A percentile compares a stretch with the other conserved stretches of the same genome.
Conservation (phyloP, 2,329 filamentous ascomycete genomes). For the Ophiobolus disseminans region DNA sequence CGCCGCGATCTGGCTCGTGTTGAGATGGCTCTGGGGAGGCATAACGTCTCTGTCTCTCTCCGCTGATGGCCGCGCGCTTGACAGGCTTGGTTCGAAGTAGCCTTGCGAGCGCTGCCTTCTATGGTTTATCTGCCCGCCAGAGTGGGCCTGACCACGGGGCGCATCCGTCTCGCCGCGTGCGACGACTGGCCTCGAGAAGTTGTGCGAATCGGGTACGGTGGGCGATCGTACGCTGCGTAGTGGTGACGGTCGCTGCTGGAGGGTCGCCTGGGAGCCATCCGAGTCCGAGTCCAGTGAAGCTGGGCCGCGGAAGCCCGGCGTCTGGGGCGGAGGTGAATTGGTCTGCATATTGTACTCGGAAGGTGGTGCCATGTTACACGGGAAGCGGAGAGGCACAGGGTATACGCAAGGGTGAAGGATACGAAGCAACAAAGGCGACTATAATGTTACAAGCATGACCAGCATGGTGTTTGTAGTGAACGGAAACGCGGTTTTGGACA, state of each 20-base stretch:
- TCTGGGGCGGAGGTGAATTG: slow-evolving; percentile 42
- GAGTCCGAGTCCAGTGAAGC: slow-evolving; percentile 43
- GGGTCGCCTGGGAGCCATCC: slow-evolving; percentile 51
- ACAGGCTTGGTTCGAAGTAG: slow-evolving; percentile 76
- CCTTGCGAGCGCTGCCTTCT: slow-evolving; percentile 76
- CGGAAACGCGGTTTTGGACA: neutral
- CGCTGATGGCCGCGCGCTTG: slow-evolving; percentile 55
- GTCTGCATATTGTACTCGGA: slow-evolving; percentile 33
- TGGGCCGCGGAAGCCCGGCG: slow-evolving; percentile 38
- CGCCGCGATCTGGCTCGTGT: slow-evolving; percentile 79
- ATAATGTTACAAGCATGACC: slow-evolving; percentile 25
- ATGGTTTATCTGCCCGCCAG: slow-evolving; percentile 56
- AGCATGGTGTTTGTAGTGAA: slow-evolving; percentile 23
- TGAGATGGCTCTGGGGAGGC: slow-evolving; percentile 51
- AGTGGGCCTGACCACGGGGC: slow-evolving; percentile 32
- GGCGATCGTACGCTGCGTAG: slow-evolving; percentile 31
- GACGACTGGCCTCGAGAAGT: slow-evolving; percentile 48
- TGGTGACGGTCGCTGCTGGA: slow-evolving; percentile 41
- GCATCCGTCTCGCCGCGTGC: slow-evolving; percentile 41
- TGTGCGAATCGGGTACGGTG: slow-evolving; percentile 37
- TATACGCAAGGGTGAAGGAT: slow-evolving; percentile 1
- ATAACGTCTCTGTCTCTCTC: slow-evolving; percentile 48
- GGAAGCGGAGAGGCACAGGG: slow-evolving; percentile 2
- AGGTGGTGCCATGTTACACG: slow-evolving; percentile 12
- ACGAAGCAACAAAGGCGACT: neutral